Conservation (phyloP, 176 grass and related monocot genomes). For the Ananas comosus region DNA sequence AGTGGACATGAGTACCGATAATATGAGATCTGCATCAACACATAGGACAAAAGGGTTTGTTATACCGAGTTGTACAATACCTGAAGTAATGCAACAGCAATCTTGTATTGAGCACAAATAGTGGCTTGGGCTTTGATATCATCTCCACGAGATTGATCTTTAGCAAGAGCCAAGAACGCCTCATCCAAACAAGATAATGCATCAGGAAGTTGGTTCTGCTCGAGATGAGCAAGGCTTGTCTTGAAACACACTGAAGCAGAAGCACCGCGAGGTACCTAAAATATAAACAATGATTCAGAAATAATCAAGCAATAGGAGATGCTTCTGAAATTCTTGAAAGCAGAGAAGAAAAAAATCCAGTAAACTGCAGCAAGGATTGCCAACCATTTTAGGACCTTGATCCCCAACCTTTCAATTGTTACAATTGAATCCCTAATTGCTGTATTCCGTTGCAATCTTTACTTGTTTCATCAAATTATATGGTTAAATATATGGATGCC, state of each 20-base stretch:
- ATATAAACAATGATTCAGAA: slow-evolving; percentile 12
- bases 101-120: slow-evolving; percentile 95
- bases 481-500: no score
- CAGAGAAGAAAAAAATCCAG: not conserved
- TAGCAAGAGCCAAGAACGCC: slow-evolving; percentile 97
- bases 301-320: not conserved
- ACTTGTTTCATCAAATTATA: not conserved
- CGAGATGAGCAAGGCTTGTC: slow-evolving; percentile 88
- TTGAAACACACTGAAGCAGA: slow-evolving; percentile 92
- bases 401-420: no score
- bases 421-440: no score
- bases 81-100: slow-evolving; percentile 83
- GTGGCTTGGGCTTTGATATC: slow-evolving; percentile 96
- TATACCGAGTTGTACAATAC: slow-evolving; percentile 21
- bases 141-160: slow-evolving; percentile 88
- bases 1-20: no score
- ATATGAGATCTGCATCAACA: no score
- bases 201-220: slow-evolving; percentile 94
- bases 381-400: no score
- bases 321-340: slow-evolving; percentile 4
- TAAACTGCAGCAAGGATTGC: no score
- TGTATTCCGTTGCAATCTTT: no score
- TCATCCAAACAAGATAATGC: slow-evolving; percentile 96
- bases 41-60: not conserved
- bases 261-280: slow-evolving; percentile 92